These are phyloP conservation scores for Wickerhamiella sergipiensis DNA, from an alignment of 805 yeast genomes.

Conservation along the genomic window DNA sequence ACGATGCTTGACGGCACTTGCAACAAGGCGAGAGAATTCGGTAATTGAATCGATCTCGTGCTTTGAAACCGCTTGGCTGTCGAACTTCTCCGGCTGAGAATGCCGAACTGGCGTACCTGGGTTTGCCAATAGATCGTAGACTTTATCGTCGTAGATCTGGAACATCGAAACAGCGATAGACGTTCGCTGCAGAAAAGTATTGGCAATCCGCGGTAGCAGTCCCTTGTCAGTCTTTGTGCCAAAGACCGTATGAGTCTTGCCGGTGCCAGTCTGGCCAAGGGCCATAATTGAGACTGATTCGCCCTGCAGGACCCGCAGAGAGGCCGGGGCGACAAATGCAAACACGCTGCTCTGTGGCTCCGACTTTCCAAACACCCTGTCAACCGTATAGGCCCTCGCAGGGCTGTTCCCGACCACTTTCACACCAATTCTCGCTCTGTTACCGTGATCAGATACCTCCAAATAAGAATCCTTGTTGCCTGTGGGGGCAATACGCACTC, in stretches of 20 bases:
- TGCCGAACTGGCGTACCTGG: constrained; percentile 1
- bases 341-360: not conserved
- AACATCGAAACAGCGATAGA: constrained; percentile 29
- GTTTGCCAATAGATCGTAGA: constrained; percentile 38
- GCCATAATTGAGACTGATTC: constrained; percentile 19
- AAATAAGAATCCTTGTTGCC: not conserved
- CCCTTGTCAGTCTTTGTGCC: constrained; percentile 11
- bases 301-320: constrained; percentile 10
- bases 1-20: constrained; percentile 35
- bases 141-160: constrained; percentile 62
- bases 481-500: not conserved
- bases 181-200: not conserved
- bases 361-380: not conserved
- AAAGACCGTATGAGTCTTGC: constrained; percentile 31
- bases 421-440: not conserved
- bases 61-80: constrained; percentile 12
- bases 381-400: not conserved
- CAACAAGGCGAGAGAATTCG: not conserved
- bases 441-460: not conserved
- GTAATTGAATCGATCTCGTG: not conserved
- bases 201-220: not conserved
- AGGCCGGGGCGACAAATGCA: not conserved
- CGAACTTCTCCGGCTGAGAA: constrained; percentile 41
- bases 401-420: not conserved
- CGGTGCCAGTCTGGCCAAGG: constrained; percentile 27